These are phyloP conservation scores for Rhodamnia rubescens DNA, from an alignment of 345 rosid genomes.

Conservation along the genomic window DNA sequence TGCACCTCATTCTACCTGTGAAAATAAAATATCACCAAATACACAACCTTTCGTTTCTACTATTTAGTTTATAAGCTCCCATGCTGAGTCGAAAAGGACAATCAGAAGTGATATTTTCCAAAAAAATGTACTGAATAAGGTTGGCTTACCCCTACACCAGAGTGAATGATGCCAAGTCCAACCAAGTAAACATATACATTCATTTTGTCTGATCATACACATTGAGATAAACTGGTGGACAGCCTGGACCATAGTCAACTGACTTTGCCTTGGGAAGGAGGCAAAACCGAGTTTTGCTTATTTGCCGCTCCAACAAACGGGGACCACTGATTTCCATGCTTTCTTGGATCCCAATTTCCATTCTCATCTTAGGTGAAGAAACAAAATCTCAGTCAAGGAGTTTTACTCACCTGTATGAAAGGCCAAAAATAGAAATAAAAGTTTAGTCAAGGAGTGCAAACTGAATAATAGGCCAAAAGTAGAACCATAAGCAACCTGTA, in stretches of 20 bases:
- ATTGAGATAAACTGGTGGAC: slow-evolving; percentile 71
- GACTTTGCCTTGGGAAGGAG: slow-evolving; percentile 57
- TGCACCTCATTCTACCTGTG: background rate
- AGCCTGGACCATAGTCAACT: slow-evolving; percentile 38
- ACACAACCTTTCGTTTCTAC: background rate
- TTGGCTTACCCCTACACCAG: slow-evolving; percentile 79
- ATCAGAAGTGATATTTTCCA: background rate
- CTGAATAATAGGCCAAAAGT: background rate
- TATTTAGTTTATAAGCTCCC: background rate
- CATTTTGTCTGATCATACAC: slow-evolving; percentile 74
- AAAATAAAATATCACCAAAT: background rate
- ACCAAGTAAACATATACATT: slow-evolving; percentile 88
- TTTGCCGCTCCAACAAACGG: slow-evolving; percentile 41
- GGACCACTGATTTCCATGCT: slow-evolving; percentile 50
- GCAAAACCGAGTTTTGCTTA: slow-evolving; percentile 48
- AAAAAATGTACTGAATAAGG: background rate
- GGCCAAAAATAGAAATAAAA: background rate
- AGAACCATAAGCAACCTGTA: background rate
- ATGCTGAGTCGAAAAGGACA: background rate
- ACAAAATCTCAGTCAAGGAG: background rate
- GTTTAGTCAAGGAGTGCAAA: background rate
- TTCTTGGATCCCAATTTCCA: slow-evolving; percentile 50
- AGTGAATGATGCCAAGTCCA: slow-evolving; percentile 89
- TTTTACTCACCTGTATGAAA: background rate
- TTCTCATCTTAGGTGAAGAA: slow-evolving; percentile 16